These are phyloP conservation scores for Leccinum boreale DNA, from an alignment of 768 basidiomycete species.

Conservation along the genomic window DNA sequence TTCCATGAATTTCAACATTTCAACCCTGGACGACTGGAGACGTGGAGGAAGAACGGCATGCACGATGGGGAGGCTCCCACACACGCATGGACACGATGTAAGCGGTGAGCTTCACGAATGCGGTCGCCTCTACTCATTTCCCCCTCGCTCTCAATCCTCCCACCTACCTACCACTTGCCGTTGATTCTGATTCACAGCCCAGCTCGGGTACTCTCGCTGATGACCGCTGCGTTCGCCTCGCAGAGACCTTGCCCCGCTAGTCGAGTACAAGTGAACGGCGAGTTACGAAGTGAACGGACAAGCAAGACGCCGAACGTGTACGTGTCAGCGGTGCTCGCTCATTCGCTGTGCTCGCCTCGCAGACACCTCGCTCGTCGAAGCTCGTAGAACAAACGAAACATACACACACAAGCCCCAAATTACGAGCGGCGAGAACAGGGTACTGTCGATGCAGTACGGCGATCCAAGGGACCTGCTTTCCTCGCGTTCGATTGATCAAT, in stretches of 20 bases:
- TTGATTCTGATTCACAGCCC: constrained; percentile 6
- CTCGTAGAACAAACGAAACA: constrained; percentile 1
- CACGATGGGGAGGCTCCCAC: constrained; percentile 17
- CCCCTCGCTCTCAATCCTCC: background rate
- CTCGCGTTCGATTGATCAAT: constrained; percentile 18
- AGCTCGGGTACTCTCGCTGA: background rate
- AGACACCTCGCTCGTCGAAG: constrained; percentile 16
- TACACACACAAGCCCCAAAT: background rate
- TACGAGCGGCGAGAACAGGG: constrained; percentile 12
- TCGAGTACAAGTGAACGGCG: background rate
- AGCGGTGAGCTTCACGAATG: constrained; percentile 8
- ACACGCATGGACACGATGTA: background rate
- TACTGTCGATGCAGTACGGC: background rate
- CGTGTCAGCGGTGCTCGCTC: background rate
- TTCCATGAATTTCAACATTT: constrained; percentile 46
- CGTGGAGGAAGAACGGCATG: constrained; percentile 7
- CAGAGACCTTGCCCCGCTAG: constrained; percentile 12
- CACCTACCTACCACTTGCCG: background rate
- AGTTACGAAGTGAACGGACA: constrained; percentile 4
- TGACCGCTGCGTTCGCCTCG: constrained; percentile 15
- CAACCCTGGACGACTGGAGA: constrained; percentile 33
- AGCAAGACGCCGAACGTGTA: constrained; percentile 13
- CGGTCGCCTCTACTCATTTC: background rate
- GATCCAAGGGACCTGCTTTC: constrained; percentile 2
- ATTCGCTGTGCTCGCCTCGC: constrained; percentile 19